A percentile compares a stretch with the other conserved stretches of the same genome.
Evolutionary conservation across 2,329 filamentous ascomycete species (phyloP).

Genomic region (Cercospora berteroae): DNA sequence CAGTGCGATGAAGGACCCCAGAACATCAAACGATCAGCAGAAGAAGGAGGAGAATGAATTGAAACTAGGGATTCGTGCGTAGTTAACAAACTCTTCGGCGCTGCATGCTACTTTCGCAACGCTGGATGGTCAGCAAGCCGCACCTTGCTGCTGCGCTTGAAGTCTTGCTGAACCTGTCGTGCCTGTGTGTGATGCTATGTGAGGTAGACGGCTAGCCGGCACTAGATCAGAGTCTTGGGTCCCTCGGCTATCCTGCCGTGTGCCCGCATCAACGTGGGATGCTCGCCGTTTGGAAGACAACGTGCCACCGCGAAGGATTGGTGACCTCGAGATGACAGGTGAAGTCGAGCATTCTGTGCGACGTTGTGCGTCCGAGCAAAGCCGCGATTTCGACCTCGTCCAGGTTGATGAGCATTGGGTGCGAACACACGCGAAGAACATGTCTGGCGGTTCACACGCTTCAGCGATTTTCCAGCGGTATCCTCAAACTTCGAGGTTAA

Average conservation of each 20-base stretch:
- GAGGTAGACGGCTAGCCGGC: constrained; percentile 1
- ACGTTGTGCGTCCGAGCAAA: neutral
- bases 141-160: neutral
- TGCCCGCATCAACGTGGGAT: constrained; percentile 7
- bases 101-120: neutral
- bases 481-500: constrained; percentile 77
- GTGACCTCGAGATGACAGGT: neutral
- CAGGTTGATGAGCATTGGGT: neutral
- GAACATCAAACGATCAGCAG: neutral
- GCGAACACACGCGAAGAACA: neutral
- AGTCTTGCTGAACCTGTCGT: neutral
- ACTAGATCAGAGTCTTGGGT: neutral
- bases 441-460: neutral
- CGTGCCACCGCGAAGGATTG: neutral
- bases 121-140: neutral
- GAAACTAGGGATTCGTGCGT: neutral
- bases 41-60: neutral
- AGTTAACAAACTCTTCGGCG: neutral
- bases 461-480: neutral
- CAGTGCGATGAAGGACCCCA: neutral
- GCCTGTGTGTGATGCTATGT: neutral
- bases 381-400: neutral
- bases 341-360: neutral
- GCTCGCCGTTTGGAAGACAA: neutral
- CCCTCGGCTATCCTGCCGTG: constrained; percentile 11